Evolutionary conservation across 2,329 filamentous ascomycete species (phyloP).

Genomic region (Ophidiomyces ophidiicola): DNA sequence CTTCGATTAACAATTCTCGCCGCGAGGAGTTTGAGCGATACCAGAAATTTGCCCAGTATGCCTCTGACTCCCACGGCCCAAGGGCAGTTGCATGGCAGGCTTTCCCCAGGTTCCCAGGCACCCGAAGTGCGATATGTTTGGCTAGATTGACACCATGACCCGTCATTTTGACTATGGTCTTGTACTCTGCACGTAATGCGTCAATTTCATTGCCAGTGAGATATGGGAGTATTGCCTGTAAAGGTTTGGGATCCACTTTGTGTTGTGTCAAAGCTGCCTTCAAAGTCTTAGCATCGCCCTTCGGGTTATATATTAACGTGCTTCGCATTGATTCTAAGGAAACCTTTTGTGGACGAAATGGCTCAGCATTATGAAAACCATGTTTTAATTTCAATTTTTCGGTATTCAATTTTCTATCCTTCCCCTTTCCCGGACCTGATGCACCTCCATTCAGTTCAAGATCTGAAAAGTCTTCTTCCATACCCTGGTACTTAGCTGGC

Average conservation of each 20-base stretch:
- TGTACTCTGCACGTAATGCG: conserved; percentile 78
- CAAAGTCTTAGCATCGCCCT: conserved; percentile 63
- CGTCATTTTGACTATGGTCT: conserved; percentile 62
- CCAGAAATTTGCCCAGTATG: conserved; percentile 97
- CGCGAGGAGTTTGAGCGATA: conserved; percentile 79
- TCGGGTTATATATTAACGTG: conserved; percentile 73
- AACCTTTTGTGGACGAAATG: conserved; percentile 37
- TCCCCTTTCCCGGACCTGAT: conserved; percentile 18
- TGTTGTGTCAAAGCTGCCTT: conserved; percentile 60
- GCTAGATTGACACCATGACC: conserved; percentile 40
- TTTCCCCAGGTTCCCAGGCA: conserved; percentile 61
- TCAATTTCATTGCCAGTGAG: conserved; percentile 81
- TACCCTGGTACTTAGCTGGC: conserved; percentile 48
- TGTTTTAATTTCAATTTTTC: conserved; percentile 21
- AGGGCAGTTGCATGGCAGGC: conserved; percentile 81
- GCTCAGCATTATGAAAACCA: conserved; percentile 26
- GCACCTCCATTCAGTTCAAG: conserved; percentile 34
- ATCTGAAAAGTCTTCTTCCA: conserved; percentile 43
- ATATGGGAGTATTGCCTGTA: conserved; percentile 73
- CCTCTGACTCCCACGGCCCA: conserved; percentile 82
- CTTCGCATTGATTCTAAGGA: conserved; percentile 37
- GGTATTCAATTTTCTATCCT: conserved; percentile 18
- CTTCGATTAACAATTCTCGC: conserved; percentile 82
- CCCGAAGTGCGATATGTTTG: conserved; percentile 38
- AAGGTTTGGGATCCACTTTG: conserved; percentile 54